phyloP scores from a whole-genome alignment of 1,284 basidiomycete genomes.

The Pascua sp. region DNA sequence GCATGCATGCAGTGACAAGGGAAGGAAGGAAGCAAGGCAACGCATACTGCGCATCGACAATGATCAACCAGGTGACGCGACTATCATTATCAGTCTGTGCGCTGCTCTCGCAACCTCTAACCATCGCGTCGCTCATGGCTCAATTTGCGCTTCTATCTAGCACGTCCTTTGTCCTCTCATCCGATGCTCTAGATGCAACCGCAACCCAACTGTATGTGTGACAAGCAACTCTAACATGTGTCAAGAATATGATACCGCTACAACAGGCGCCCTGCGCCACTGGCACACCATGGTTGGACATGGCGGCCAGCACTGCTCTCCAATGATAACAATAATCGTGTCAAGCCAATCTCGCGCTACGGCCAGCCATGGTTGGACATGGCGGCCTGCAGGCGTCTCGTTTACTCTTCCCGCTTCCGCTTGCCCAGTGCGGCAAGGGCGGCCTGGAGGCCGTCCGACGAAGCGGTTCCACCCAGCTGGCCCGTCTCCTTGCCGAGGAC shows the following conservation, averaged over 20 bases:
- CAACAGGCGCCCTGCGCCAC: background rate
- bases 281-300: background rate
- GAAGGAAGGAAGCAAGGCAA: no score
- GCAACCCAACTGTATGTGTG: background rate
- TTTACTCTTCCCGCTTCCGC: slow-evolving; percentile 35
- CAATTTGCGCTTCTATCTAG: no score
- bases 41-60: no score
- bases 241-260: background rate
- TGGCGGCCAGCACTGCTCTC: background rate
- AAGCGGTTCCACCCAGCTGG: slow-evolving; percentile 56
- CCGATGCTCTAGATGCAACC: no score
- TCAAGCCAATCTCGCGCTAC: background rate
- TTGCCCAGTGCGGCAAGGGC: slow-evolving; percentile 33
- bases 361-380: background rate
- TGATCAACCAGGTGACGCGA: no score
- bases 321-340: background rate
- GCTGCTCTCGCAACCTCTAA: no score
- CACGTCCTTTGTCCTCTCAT: no score
- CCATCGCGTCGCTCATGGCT: no score
- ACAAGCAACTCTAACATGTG: background rate
- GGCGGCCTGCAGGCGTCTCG: background rate
- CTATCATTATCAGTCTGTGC: no score
- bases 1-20: no score
- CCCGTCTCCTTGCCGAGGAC: slow-evolving; percentile 66
- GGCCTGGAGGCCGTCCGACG: slow-evolving; percentile 30